phyloP scores from a whole-genome alignment of 2,329 filamentous ascomycete species.

The Fusarium globosum region DNA sequence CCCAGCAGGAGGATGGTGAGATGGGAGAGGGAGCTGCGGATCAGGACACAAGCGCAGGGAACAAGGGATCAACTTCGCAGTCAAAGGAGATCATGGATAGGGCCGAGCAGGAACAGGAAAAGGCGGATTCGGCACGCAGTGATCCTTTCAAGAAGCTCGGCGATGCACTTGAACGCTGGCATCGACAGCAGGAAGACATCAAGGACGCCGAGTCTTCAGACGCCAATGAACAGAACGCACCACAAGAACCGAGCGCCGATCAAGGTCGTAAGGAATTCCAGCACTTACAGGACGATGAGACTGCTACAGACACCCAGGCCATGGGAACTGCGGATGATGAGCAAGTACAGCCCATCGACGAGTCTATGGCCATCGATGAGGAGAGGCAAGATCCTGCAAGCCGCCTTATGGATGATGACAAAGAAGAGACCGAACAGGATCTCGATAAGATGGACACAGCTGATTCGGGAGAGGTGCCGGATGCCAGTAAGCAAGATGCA shows the following conservation, averaged over 20 bases:
- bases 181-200: slow-evolving; percentile 88
- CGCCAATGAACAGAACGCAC: slow-evolving; percentile 49
- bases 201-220: slow-evolving; percentile 63
- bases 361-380: slow-evolving; percentile 86
- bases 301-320: slow-evolving; percentile 87
- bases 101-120: slow-evolving; percentile 56
- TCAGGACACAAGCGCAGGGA: slow-evolving; percentile 70
- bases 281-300: slow-evolving; percentile 87
- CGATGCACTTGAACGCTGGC: slow-evolving; percentile 92
- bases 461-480: slow-evolving; percentile 49
- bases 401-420: slow-evolving; percentile 65
- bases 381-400: slow-evolving; percentile 65
- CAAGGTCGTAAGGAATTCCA: slow-evolving; percentile 87
- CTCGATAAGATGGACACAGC: slow-evolving; percentile 58
- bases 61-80: slow-evolving; percentile 67
- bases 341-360: slow-evolving; percentile 85
- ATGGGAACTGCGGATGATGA: slow-evolving; percentile 90
- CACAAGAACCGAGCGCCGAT: slow-evolving; percentile 63
- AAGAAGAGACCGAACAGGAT: slow-evolving; percentile 59
- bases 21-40: slow-evolving; percentile 73
- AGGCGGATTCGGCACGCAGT: slow-evolving; percentile 56
- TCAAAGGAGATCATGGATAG: slow-evolving; percentile 61
- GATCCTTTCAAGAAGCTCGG: slow-evolving; percentile 95
- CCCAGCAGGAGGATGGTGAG: slow-evolving; percentile 74
- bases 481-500: slow-evolving; percentile 56